A percentile compares a stretch with the other conserved stretches of the same genome.
Evolutionary conservation across 371 early-diverging fungal species (phyloP).

Genomic region (Mortierella sp.): DNA sequence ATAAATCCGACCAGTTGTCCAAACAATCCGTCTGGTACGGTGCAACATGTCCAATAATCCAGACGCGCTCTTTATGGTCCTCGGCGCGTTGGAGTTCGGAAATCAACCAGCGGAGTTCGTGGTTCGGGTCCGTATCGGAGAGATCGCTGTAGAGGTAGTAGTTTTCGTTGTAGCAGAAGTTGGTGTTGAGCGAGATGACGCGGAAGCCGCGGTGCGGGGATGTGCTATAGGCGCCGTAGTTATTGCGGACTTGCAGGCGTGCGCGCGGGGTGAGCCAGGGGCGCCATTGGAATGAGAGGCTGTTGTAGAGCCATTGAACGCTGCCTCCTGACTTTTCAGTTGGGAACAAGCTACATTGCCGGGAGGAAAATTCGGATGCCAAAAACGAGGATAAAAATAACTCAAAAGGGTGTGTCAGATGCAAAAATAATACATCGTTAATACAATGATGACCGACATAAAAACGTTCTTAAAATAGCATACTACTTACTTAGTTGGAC

Average conservation of each 20-base stretch:
- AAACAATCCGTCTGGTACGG: slow-evolving; percentile 67
- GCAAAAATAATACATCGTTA: neutral
- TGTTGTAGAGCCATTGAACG: slow-evolving; percentile 64
- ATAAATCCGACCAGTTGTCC: slow-evolving; percentile 71
- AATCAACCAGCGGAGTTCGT: slow-evolving; percentile 65
- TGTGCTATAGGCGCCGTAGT: slow-evolving; percentile 63
- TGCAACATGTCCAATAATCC: slow-evolving; percentile 72
- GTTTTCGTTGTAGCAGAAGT: slow-evolving; percentile 72
- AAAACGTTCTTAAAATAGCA: neutral
- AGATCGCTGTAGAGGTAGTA: slow-evolving; percentile 40
- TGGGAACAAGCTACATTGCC: neutral
- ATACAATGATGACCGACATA: neutral
- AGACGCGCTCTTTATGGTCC: slow-evolving; percentile 66
- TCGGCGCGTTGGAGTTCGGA: slow-evolving; percentile 69
- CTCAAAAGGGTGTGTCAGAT: neutral
- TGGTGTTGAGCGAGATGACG: slow-evolving; percentile 73
- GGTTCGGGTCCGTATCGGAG: slow-evolving; percentile 62
- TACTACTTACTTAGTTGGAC: slow-evolving; percentile 46
- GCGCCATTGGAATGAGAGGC: slow-evolving; percentile 61
- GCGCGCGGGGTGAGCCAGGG: slow-evolving; percentile 61
- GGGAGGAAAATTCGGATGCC: too few relatives aligned
- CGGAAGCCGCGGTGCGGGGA: slow-evolving; percentile 63
- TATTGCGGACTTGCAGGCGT: slow-evolving; percentile 37
- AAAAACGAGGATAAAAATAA: too few relatives aligned
- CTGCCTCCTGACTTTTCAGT: neutral